Conservation (phyloP, 495 filamentous ascomycete species). For the Margaritispora aquatica region DNA sequence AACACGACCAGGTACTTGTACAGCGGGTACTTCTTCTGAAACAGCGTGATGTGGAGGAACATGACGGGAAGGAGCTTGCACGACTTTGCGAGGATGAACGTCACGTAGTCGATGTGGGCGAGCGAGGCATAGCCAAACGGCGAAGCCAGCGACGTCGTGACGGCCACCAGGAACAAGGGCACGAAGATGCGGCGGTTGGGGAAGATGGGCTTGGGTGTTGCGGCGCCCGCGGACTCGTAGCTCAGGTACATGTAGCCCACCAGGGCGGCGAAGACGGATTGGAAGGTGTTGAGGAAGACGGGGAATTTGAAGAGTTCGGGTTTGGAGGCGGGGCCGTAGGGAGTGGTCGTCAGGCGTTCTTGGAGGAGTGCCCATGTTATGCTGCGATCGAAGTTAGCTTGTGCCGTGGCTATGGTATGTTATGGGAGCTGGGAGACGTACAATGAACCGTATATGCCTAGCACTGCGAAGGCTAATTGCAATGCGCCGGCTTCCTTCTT, state of each 20-base stretch:
- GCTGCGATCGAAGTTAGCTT: slow-evolving; percentile 39
- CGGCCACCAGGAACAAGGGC: slow-evolving; percentile 78
- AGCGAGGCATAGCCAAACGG: slow-evolving; percentile 95
- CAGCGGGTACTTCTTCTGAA: slow-evolving; percentile 82
- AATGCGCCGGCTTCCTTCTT: slow-evolving; percentile 48
- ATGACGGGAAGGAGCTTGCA: slow-evolving; percentile 98
- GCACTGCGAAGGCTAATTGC: slow-evolving; percentile 80
- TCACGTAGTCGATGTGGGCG: slow-evolving; percentile 96
- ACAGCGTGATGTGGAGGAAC: slow-evolving; percentile 89
- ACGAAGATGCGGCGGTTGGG: slow-evolving; percentile 64
- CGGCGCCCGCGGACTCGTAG: slow-evolving; percentile 48
- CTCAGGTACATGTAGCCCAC: slow-evolving; percentile 78
- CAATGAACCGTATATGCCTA: slow-evolving; percentile 95
- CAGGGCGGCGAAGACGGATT: slow-evolving; percentile 81
- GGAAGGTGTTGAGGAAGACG: slow-evolving; percentile 91
- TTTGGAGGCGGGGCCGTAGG: slow-evolving; percentile 55
- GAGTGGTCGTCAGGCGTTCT: slow-evolving; percentile 95
- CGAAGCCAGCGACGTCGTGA: slow-evolving; percentile 80
- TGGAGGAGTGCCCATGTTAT: slow-evolving; percentile 94
- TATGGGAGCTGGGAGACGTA: slow-evolving; percentile 42
- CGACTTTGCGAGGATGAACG: slow-evolving; percentile 93
- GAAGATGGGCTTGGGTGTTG: slow-evolving; percentile 63
- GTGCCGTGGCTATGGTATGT: neutral
- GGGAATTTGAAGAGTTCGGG: slow-evolving; percentile 82
- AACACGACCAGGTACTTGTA: slow-evolving; percentile 96